A percentile compares a stretch with the other conserved stretches of the same genome.
phyloP scores from a whole-genome alignment of 1,284 basidiomycete species.

The Papiliotrema laurentii region DNA sequence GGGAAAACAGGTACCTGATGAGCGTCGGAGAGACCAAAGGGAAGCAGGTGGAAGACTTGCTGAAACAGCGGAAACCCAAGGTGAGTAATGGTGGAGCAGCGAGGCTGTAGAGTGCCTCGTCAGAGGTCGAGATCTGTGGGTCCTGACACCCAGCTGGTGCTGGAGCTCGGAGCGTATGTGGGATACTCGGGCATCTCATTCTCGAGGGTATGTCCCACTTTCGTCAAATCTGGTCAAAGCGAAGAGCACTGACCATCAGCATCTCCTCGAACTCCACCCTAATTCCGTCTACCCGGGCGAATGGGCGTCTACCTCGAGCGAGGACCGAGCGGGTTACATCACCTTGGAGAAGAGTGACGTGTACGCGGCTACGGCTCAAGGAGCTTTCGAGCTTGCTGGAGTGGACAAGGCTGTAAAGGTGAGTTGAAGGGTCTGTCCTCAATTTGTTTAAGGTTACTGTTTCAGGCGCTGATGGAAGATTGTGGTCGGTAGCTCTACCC shows the following conservation, averaged over 20 bases:
- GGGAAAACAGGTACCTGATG: constrained; percentile 40
- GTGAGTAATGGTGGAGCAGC: too few relatives aligned
- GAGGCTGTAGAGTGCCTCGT: too few relatives aligned
- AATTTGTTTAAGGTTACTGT: not conserved
- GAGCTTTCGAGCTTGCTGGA: constrained; percentile 32
- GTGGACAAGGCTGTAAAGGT: constrained; percentile 34
- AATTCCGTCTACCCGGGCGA: constrained; percentile 23
- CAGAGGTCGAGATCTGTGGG: not conserved
- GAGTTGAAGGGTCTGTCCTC: too few relatives aligned
- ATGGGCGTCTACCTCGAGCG: constrained; percentile 18
- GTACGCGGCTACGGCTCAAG: constrained; percentile 31
- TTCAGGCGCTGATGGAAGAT: constrained; percentile 17
- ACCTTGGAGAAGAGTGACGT: constrained; percentile 36
- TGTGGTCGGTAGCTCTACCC: constrained; percentile 29
- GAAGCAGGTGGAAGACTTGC: constrained; percentile 28
- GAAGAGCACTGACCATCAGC: constrained; percentile 14
- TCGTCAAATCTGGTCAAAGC: not conserved
- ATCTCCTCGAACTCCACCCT: constrained; percentile 27
- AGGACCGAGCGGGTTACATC: constrained; percentile 36
- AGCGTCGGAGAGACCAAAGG: constrained; percentile 41
- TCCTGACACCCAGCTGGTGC: constrained; percentile 22
- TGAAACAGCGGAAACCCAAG: constrained; percentile 32
- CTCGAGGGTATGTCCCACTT: constrained; percentile 22
- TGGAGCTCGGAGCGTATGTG: constrained; percentile 39
- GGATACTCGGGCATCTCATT: constrained; percentile 42